phyloP scores from a whole-genome alignment of 2,329 filamentous ascomycete genomes.

The Coniochaeta prunicola region DNA sequence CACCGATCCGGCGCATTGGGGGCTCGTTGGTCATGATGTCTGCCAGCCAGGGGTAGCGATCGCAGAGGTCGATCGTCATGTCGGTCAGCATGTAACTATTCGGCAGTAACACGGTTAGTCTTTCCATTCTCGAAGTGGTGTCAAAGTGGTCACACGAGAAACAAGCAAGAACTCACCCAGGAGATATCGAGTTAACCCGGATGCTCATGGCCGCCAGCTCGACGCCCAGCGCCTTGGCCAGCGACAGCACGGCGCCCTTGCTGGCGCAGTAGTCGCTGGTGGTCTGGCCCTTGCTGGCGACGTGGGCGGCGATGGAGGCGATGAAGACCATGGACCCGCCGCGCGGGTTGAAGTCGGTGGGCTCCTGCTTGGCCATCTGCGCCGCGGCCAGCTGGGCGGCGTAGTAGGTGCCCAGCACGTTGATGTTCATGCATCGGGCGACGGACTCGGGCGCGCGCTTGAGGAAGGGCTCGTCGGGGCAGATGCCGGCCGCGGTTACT shows the following conservation, averaged over 20 bases:
- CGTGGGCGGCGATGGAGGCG: slow-evolving; percentile 23
- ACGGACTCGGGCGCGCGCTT: slow-evolving; percentile 15
- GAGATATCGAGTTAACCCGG: slow-evolving; percentile 25
- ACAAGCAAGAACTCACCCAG: slow-evolving; percentile 23
- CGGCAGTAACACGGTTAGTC: background rate
- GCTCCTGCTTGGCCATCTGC: slow-evolving; percentile 24
- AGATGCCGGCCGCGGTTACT: slow-evolving; percentile 20
- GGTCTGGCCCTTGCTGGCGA: slow-evolving; percentile 20
- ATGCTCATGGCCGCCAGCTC: slow-evolving; percentile 23
- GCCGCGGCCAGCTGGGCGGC: slow-evolving; percentile 25
- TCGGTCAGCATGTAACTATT: background rate
- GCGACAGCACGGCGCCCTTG: slow-evolving; percentile 36
- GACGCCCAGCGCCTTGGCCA: slow-evolving; percentile 31
- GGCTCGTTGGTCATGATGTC: background rate
- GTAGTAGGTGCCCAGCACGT: slow-evolving; percentile 23
- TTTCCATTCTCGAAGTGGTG: background rate
- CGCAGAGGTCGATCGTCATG: background rate
- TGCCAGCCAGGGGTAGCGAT: background rate
- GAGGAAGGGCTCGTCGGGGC: slow-evolving; percentile 19
- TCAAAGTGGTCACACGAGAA: background rate
- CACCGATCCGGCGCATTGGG: background rate
- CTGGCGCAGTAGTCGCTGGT: slow-evolving; percentile 34
- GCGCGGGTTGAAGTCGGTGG: background rate
- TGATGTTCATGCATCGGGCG: slow-evolving; percentile 18
- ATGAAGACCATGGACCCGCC: slow-evolving; percentile 24